Percentiles rank a stretch among this genome's conserved stretches.
Conservation (phyloP, 2,329 filamentous ascomycete species). For the Cucurbitaria berberidis region DNA sequence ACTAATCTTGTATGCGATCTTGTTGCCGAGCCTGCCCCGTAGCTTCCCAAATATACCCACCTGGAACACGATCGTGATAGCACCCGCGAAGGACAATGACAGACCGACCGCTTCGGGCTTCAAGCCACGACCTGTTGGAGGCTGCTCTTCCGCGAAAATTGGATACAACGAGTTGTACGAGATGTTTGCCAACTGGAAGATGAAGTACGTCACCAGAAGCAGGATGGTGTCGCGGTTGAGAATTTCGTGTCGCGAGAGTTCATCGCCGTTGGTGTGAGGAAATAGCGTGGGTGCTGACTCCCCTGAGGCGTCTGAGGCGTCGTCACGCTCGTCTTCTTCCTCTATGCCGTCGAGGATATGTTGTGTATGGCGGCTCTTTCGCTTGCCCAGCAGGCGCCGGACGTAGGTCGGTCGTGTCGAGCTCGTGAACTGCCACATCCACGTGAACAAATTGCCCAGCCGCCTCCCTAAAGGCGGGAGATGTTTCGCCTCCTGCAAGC, state of each 20-base stretch:
- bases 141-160: constrained; percentile 79
- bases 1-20: constrained; percentile 79
- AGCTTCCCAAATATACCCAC: constrained; percentile 81
- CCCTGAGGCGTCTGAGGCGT: constrained; percentile 45
- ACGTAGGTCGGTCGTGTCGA: constrained; percentile 66
- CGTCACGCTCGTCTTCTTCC: constrained; percentile 53
- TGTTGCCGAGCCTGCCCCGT: constrained; percentile 80
- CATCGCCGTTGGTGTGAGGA: constrained; percentile 48
- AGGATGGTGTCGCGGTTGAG: constrained; percentile 82
- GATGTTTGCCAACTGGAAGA: constrained; percentile 93
- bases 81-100: constrained; percentile 81
- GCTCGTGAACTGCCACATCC: constrained; percentile 73
- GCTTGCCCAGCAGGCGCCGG: constrained; percentile 45
- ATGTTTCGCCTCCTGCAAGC: constrained; percentile 69
- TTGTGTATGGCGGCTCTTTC: constrained; percentile 34
- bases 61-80: constrained; percentile 89
- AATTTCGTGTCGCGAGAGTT: constrained; percentile 64
- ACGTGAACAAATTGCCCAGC: constrained; percentile 66
- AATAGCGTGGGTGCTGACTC: constrained; percentile 49
- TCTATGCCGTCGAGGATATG: constrained; percentile 44
- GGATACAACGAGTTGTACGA: constrained; percentile 95
- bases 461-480: constrained; percentile 66
- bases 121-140: constrained; percentile 78
- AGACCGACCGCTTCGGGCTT: constrained; percentile 82
- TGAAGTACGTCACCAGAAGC: constrained; percentile 82